Conservation (phyloP, 257 asterid species). For the Solanum chaucha region DNA sequence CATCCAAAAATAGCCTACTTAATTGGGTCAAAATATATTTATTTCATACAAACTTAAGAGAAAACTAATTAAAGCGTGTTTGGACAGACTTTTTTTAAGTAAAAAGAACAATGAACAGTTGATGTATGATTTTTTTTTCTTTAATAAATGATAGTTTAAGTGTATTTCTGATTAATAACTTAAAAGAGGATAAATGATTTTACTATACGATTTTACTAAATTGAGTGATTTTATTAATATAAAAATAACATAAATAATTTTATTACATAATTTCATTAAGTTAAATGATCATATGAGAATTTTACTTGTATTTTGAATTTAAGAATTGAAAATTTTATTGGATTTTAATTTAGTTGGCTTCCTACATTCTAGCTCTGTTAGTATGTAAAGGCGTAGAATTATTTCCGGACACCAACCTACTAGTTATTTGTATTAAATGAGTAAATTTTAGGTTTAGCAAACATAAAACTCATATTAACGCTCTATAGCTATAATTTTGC, state of each 20-base stretch:
- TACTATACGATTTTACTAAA: too few relatives aligned
- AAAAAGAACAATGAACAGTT: too few relatives aligned
- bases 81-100: too few relatives aligned
- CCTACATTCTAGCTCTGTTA: too few relatives aligned
- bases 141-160: too few relatives aligned
- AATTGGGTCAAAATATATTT: not conserved
- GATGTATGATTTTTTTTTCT: not conserved
- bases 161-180: rapidly evolving
- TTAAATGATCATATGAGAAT: not conserved
- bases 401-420: not conserved
- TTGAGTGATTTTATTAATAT: not conserved
- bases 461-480: too few relatives aligned
- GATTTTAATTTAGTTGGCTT: not conserved
- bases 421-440: not conserved
- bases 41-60: not conserved
- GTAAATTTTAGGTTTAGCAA: too few relatives aligned
- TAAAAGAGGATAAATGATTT: too few relatives aligned
- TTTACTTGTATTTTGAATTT: not conserved
- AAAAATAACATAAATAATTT: too few relatives aligned
- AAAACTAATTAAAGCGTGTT: too few relatives aligned
- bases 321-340: not conserved
- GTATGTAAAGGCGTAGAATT: not conserved
- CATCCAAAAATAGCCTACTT: not conserved
- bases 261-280: too few relatives aligned
- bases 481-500: rapidly evolving